Conservation (phyloP, 768 basidiomycete genomes). For the Xanthoconium purpureum region DNA sequence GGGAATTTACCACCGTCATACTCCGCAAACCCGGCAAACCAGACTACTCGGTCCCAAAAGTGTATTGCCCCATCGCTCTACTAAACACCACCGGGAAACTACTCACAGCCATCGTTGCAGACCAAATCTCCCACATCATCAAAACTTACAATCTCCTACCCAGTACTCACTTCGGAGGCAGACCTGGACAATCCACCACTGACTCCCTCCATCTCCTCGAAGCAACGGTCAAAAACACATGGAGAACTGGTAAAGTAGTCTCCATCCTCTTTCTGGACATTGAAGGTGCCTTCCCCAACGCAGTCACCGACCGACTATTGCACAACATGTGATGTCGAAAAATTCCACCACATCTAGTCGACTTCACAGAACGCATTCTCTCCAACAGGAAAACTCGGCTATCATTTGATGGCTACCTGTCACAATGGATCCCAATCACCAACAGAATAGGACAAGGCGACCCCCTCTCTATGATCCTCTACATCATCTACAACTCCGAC, state of each 20-base stretch:
- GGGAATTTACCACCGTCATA: constrained; percentile 26
- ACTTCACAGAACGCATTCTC: constrained; percentile 10
- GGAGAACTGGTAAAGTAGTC: neutral
- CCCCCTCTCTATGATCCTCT: constrained; percentile 30
- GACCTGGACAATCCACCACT: neutral
- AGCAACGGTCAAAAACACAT: neutral
- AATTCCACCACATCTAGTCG: neutral
- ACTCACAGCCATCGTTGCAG: neutral
- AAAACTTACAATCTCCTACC: neutral
- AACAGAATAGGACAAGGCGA: constrained; percentile 35
- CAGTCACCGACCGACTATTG: neutral
- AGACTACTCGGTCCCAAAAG: constrained; percentile 24
- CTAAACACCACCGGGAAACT: constrained; percentile 6
- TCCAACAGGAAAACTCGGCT: constrained; percentile 3
- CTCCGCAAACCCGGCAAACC: constrained; percentile 36
- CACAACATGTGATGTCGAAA: constrained; percentile 3
- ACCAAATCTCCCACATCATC: neutral
- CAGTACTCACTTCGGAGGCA: neutral
- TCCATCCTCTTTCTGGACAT: neutral
- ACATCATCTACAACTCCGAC: constrained; percentile 33
- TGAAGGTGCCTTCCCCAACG: constrained; percentile 2
- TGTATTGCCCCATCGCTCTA: neutral
- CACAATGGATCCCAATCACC: constrained; percentile 7
- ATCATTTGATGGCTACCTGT: constrained; percentile 21
- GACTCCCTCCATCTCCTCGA: neutral